These are phyloP conservation scores for Sungouiella blattae DNA, from an alignment of 805 yeast genomes.

Conservation along the genomic window DNA sequence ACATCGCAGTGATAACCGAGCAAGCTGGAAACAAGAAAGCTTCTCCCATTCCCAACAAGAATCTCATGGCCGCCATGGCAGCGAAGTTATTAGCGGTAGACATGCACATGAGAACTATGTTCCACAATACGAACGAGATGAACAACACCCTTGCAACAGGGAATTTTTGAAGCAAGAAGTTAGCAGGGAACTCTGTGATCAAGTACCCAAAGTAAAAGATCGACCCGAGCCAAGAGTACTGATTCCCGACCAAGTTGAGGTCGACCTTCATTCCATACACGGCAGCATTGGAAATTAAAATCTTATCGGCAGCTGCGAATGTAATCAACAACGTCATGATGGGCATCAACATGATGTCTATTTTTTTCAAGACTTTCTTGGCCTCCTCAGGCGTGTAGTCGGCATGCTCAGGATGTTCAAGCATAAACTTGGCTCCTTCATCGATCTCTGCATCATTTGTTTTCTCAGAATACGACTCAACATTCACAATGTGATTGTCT, in stretches of 20 bases:
- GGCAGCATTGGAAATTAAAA: constrained; percentile 58
- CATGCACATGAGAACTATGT: neutral
- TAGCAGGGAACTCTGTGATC: constrained; percentile 49
- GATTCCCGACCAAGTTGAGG: constrained; percentile 42
- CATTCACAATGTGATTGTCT: neutral
- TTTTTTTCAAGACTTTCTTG: constrained; percentile 46
- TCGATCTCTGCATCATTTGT: constrained; percentile 7
- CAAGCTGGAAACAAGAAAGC: constrained; percentile 55
- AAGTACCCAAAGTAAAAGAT: constrained; percentile 64
- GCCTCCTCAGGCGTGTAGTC: constrained; percentile 10
- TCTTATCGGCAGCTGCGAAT: constrained; percentile 56
- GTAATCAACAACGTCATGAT: constrained; percentile 52
- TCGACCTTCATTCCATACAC: constrained; percentile 59
- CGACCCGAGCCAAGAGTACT: constrained; percentile 44
- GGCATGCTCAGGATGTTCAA: constrained; percentile 20
- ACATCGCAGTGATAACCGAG: constrained; percentile 53
- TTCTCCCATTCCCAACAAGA: constrained; percentile 46
- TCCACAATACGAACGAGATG: neutral
- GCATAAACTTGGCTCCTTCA: constrained; percentile 19
- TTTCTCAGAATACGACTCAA: neutral
- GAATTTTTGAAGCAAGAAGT: constrained; percentile 47
- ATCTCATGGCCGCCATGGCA: neutral
- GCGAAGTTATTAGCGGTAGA: neutral
- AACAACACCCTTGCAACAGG: constrained; percentile 39
- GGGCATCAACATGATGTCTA: constrained; percentile 47